phyloP scores from a whole-genome alignment of 805 yeast genomes.

The Candida peoriensis region DNA sequence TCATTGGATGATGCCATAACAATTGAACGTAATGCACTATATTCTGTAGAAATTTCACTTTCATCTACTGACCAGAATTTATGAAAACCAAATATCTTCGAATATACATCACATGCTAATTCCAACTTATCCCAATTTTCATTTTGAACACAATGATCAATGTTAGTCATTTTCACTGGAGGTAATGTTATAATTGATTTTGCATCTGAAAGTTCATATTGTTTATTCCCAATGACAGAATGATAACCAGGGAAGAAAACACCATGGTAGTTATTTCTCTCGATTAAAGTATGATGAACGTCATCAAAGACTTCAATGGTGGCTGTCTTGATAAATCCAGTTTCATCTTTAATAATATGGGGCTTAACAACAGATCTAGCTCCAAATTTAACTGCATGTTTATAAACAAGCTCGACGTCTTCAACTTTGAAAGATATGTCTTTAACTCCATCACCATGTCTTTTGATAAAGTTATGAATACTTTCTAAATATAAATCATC shows the following conservation, averaged over 20 bases:
- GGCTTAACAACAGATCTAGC: constrained; percentile 37
- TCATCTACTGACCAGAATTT: constrained; percentile 86
- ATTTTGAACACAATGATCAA: constrained; percentile 84
- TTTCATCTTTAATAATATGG: constrained; percentile 31
- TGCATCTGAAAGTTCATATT: constrained; percentile 5
- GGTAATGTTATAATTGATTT: constrained; percentile 21
- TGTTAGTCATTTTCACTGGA: constrained; percentile 34
- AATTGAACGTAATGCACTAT: constrained; percentile 63
- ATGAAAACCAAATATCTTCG: constrained; percentile 64
- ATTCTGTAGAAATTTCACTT: constrained; percentile 61
- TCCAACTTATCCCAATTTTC: constrained; percentile 66
- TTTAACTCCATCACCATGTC: constrained; percentile 78
- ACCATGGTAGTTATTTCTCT: constrained; percentile 33
- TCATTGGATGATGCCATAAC: constrained; percentile 73
- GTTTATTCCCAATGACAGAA: constrained; percentile 2
- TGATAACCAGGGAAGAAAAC: constrained; percentile 48
- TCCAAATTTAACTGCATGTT: constrained; percentile 46
- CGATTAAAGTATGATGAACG: constrained; percentile 63
- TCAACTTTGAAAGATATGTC: constrained; percentile 67
- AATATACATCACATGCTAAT: constrained; percentile 53
- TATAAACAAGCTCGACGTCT: constrained; percentile 40
- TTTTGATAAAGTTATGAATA: constrained; percentile 40
- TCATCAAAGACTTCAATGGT: constrained; percentile 53
- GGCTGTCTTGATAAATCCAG: constrained; percentile 52
- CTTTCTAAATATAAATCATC: constrained; percentile 24